phyloP scores from a whole-genome alignment of 768 basidiomycete genomes.

The Suillus luteus region DNA sequence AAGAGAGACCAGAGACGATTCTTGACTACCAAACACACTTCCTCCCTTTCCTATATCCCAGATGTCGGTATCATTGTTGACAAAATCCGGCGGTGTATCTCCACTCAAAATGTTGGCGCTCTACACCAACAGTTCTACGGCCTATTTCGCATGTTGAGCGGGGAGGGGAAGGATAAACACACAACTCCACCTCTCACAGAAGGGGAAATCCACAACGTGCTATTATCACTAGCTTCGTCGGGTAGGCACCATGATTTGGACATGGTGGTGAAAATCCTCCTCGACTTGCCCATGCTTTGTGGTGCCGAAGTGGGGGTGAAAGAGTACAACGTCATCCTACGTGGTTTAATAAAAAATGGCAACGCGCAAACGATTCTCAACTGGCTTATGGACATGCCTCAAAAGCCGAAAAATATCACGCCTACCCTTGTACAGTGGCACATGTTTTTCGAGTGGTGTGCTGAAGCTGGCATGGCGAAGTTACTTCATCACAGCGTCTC shows the following conservation, averaged over 20 bases:
- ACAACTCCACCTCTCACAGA: constrained; percentile 13
- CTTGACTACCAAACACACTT: background rate
- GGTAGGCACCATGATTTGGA: constrained; percentile 55
- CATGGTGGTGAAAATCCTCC: constrained; percentile 54
- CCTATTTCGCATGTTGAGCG: constrained; percentile 1
- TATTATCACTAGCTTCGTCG: constrained; percentile 52
- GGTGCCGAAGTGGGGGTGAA: constrained; percentile 46
- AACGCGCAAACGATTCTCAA: constrained; percentile 45
- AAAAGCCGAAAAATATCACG: constrained; percentile 44
- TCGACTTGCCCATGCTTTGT: constrained; percentile 49
- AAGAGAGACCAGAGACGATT: constrained; percentile 5
- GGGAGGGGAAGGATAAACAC: background rate
- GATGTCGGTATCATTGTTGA: constrained; percentile 3
- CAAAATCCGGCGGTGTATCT: constrained; percentile 8
- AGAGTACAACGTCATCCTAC: constrained; percentile 51
- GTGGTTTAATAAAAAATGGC: constrained; percentile 47
- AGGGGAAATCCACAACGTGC: constrained; percentile 38
- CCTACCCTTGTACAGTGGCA: constrained; percentile 60
- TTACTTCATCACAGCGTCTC: constrained; percentile 34
- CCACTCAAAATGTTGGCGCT: constrained; percentile 3
- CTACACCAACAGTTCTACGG: constrained; percentile 5
- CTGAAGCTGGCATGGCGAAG: constrained; percentile 27
- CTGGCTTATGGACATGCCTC: constrained; percentile 58
- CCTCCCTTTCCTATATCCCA: constrained; percentile 4
- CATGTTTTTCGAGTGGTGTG: constrained; percentile 47